phyloP scores from a whole-genome alignment of 371 early-diverging fungal genomes.

The Coemansia sp. region DNA sequence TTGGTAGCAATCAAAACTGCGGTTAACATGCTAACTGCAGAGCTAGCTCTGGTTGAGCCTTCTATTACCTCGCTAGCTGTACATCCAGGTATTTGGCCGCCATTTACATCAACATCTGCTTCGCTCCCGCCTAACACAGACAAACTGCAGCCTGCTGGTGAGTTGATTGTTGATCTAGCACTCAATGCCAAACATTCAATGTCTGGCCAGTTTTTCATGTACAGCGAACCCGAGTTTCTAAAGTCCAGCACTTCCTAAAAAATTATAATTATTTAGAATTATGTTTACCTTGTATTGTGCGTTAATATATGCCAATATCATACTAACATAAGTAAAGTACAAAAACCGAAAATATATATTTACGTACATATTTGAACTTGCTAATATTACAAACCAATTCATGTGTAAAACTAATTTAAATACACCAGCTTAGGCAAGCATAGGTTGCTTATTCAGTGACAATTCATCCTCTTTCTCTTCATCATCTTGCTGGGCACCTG shows the following conservation, averaged over 20 bases:
- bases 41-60: slow-evolving; percentile 32
- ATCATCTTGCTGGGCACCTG: not conserved
- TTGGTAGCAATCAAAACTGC: slow-evolving; percentile 37
- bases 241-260: not conserved
- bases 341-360: not conserved
- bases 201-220: slow-evolving; percentile 31
- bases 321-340: no score
- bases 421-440: not conserved
- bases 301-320: no score
- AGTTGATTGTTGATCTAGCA: slow-evolving; percentile 29
- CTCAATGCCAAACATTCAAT: slow-evolving; percentile 26
- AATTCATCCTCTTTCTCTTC: not conserved
- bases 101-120: not conserved
- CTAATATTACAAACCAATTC: no score
- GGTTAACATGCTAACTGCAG: slow-evolving; percentile 32
- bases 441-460: not conserved
- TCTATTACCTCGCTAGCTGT: slow-evolving; percentile 24
- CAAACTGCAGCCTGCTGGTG: slow-evolving; percentile 22
- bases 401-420: not conserved
- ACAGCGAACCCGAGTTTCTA: slow-evolving; percentile 28
- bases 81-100: slow-evolving; percentile 14
- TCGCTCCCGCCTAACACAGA: not conserved
- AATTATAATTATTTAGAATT: not conserved
- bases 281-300: not conserved
- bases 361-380: slow-evolving; percentile 6